phyloP scores from a whole-genome alignment of 2,329 filamentous ascomycete species.

The Nannizziopsis arthrosporioides region DNA sequence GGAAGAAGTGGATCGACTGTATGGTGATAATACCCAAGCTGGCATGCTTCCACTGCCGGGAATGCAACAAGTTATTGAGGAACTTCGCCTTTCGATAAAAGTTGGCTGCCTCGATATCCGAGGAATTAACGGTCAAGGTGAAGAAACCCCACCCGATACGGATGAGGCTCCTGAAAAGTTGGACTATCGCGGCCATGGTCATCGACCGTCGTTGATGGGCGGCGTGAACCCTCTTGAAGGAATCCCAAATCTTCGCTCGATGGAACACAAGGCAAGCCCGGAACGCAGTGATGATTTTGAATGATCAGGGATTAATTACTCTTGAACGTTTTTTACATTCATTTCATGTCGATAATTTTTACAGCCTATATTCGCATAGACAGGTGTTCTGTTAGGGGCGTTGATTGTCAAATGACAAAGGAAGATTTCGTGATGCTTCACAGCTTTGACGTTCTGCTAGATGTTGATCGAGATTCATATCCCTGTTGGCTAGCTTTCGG shows the following conservation, averaged over 20 bases:
- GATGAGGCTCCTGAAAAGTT: constrained; percentile 45
- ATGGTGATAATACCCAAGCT: constrained; percentile 35
- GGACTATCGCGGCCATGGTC: constrained; percentile 37
- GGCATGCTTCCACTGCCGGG: constrained; percentile 39
- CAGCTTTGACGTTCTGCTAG: no score
- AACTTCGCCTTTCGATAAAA: constrained; percentile 33
- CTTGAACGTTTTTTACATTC: neutral
- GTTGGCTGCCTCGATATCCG: constrained; percentile 35
- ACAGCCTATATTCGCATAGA: constrained; percentile 1
- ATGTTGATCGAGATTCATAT: no score
- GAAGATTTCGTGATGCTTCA: no score
- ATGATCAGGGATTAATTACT: constrained; percentile 21
- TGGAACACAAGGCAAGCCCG: constrained; percentile 25
- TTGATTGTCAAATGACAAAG: neutral
- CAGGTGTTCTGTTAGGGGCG: constrained; percentile 1
- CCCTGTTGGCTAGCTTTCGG: no score
- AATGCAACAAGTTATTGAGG: constrained; percentile 40
- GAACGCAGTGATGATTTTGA: constrained; percentile 38
- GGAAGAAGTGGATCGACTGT: constrained; percentile 51
- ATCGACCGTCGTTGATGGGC: constrained; percentile 46
- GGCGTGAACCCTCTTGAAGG: constrained; percentile 41
- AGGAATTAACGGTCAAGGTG: constrained; percentile 25
- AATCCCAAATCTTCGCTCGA: constrained; percentile 36
- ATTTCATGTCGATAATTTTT: constrained; percentile 4
- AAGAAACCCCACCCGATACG: constrained; percentile 22